Base-by-base conservation (phyloP, 352 stramenopile genomes). In the Aphanomyces invadans region DNA sequence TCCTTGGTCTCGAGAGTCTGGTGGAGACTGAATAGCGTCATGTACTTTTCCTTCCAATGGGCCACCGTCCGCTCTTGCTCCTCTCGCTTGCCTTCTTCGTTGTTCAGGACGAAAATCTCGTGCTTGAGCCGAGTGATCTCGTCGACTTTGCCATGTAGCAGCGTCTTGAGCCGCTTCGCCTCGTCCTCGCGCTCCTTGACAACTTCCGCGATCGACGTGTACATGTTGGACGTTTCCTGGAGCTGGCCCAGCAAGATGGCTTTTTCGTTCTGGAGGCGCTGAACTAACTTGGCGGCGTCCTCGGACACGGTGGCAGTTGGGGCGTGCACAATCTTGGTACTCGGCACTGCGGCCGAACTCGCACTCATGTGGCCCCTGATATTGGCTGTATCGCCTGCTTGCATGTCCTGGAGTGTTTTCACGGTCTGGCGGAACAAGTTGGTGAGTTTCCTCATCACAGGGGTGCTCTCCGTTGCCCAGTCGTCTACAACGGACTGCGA, bases 261-360 rank as follows among this genome's bases (percentile, higher is more conserved):
- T 45, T 65, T 65, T 65, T 65, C 57, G 21, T 65, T 65, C 33
- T 65, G 57, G 21, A 65, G 57, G 4, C 57, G 57, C 19, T 56
- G 12, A 21, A 65, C 25, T n/a, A 54, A 15, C 28, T 65, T 65
- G 28, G 28, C 19, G 19, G 33, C 1, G 17, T 65, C 57, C 4
- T 65, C 57, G 10, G 33, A 25, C 4, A 45, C 17, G 10, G 10
- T 38, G n/a, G 21, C 48, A 9, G 54, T 62, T 17, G 15, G 42
- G 4, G n/a, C 9, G 9, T 15, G 36, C 7, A 42, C n/a, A n/a
- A n/a, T n/a, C n/a, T n/a, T n/a, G n/a, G n/a, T n/a, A n/a, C n/a
- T n/a, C n/a, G n/a, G n/a, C n/a, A n/a, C n/a, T n/a, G n/a, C n/a
- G n/a, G n/a, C n/a, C n/a, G n/a, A n/a, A n/a, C n/a, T n/a, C n/a